Evolutionary conservation across 1,139 yeast species (phyloP), one percentile per base, ranked within the genome.

Genomic region (Pichia cactophila): DNA sequence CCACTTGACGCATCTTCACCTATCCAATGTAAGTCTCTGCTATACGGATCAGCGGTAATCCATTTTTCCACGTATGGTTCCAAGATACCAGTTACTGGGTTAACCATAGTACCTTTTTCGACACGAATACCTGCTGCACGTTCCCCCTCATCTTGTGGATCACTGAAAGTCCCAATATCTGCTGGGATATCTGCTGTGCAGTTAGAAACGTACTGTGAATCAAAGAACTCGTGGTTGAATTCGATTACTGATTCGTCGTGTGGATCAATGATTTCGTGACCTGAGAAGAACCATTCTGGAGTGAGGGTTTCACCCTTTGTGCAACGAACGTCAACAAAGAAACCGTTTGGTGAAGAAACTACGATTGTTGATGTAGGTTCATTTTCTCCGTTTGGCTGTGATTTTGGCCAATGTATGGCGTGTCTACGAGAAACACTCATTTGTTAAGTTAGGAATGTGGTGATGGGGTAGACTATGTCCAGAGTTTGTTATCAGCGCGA

Each of bases 331-430:
- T 74, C 86, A 23, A 77, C 75, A 62, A 73, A 75, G 55, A 70
- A 70, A 14, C 68, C 69, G 2, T 61, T 57, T 1, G 74, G 72
- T 1, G 80, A 69, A 1, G 75, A 70, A n/a, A 77, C 56, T 4
- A 79, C 84, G 58, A 79, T 58, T 0, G 86, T 80, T 48, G 66
- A 63, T 12, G 86, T 74, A 43, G 65, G 63, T 54, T 81, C 86
- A 5, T 58, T 58, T 1, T 76, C 64, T 3, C 62, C 66, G 0
- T 17, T 78, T 31, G 33, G 33, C 23, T 53, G 47, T 1, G 60
- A 54, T 26, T 50, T 42, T 7, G 53, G 51, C 59, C 59, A 56
- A 6, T 44, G 44, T 2, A 56, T 50, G 9, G 54, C 47, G 20
- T 52, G 17, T 48, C 59, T 52, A 11, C 42, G 54, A 2, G 58